Evolutionary conservation across 169 alveolate species (phyloP).

Genomic region (Plasmodium falciparum): DNA sequence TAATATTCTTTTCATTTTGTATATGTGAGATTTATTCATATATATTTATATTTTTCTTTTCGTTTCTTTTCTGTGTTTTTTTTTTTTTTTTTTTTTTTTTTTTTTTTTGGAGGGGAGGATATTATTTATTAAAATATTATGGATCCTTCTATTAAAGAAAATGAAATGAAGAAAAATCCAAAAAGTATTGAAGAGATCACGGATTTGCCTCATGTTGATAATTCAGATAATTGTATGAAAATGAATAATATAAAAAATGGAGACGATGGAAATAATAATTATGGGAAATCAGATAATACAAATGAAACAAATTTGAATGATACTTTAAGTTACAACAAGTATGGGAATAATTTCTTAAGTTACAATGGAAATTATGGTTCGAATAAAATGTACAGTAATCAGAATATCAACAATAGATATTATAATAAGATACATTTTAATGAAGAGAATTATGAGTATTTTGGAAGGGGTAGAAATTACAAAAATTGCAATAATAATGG

Average conservation of each 20-base stretch:
- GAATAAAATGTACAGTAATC: conserved; percentile 14
- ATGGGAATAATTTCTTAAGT: conserved; percentile 3
- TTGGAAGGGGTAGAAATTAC: conserved; percentile 29
- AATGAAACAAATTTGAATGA: conserved; percentile 15
- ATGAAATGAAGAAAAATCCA: conserved; percentile 3
- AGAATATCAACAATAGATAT: conserved; percentile 10
- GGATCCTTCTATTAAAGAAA: conserved; percentile 22
- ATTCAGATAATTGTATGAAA: conserved; percentile 22
- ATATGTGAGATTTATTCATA: too few relatives aligned
- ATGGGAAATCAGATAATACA: conserved; percentile 12
- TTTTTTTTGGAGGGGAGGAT: background rate
- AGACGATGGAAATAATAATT: conserved; percentile 3
- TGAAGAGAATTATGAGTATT: conserved; percentile 5
- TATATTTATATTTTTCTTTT: too few relatives aligned
- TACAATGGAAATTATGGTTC: conserved; percentile 17
- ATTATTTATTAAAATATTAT: conserved; percentile 5
- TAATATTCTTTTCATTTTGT: too few relatives aligned
- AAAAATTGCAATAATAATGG: conserved; percentile 9
- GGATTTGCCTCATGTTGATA: background rate
- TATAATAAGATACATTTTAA: conserved; percentile 22
- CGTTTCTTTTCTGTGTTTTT: background rate
- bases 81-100: conserved; percentile 1
- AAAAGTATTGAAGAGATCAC: conserved; percentile 13
- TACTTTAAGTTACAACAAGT: conserved; percentile 19
- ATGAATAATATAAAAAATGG: conserved; percentile 13